phyloP scores from a whole-genome alignment of 208 protist species.

The Tritrichomonas foetus region DNA sequence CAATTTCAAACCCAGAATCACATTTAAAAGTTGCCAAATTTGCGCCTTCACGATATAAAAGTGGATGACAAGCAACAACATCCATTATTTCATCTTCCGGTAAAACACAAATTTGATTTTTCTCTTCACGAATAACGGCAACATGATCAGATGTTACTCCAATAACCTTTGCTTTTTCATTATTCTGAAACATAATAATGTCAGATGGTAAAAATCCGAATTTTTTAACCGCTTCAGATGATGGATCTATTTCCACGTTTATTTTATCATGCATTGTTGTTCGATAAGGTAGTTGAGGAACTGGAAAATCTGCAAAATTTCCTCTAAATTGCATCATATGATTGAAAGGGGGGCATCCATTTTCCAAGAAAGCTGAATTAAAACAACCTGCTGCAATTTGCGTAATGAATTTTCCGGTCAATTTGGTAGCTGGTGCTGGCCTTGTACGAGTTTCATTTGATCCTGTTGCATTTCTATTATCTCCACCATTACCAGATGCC shows the following conservation, averaged over 20 bases:
- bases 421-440: neutral
- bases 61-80: neutral
- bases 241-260: neutral
- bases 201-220: neutral
- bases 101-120: neutral
- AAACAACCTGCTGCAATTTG: slow-evolving; percentile 12
- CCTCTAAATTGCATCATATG: neutral
- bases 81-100: neutral
- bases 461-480: neutral
- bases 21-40: neutral
- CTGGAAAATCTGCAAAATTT: neutral
- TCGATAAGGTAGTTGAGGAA: neutral
- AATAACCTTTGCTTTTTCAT: neutral
- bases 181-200: neutral
- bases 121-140: neutral
- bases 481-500: neutral
- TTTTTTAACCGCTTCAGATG: neutral
- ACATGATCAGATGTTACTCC: neutral
- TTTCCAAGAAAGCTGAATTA: neutral
- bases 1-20: neutral
- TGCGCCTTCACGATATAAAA: neutral
- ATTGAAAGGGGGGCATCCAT: neutral
- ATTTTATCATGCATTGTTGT: neutral
- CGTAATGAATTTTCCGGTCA: neutral
- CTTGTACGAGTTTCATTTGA: neutral